phyloP scores from a whole-genome alignment of 768 basidiomycete species.

The Boletus bicolor region DNA sequence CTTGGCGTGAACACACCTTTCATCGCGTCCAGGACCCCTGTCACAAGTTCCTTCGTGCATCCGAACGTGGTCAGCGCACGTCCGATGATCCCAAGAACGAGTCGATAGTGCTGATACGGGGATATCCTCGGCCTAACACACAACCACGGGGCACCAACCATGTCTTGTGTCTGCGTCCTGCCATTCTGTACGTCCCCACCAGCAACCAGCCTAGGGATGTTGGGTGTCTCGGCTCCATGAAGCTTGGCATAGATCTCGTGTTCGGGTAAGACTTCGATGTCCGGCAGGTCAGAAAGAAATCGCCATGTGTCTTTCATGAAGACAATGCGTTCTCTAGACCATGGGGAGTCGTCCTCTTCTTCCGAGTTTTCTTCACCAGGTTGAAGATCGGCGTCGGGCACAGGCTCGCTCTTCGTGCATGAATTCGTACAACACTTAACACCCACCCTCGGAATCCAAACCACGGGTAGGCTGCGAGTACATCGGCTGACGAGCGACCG shows the following conservation, averaged over 20 bases:
- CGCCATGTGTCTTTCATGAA: conserved; percentile 8
- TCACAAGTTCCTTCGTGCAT: background rate
- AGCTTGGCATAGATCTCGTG: conserved; percentile 5
- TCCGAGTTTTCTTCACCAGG: background rate
- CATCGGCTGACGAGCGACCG: background rate
- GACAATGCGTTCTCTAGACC: background rate
- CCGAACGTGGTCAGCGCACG: background rate
- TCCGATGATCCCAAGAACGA: background rate
- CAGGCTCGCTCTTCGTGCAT: background rate
- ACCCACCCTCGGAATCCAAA: background rate
- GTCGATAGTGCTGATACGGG: background rate
- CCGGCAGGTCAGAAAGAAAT: background rate
- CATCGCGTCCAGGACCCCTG: background rate
- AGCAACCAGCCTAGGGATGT: conserved; percentile 1
- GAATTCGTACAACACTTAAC: background rate
- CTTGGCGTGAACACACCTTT: background rate
- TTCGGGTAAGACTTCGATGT: background rate
- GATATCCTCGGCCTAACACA: background rate
- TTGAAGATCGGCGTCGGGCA: background rate
- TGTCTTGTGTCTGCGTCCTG: background rate
- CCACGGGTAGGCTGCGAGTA: background rate
- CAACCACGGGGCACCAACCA: background rate
- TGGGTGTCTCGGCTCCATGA: background rate
- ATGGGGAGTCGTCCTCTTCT: background rate
- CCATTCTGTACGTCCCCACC: background rate